Base-by-base conservation (phyloP, 1,284 basidiomycete genomes). In the Ganoderma lingzhi region DNA sequence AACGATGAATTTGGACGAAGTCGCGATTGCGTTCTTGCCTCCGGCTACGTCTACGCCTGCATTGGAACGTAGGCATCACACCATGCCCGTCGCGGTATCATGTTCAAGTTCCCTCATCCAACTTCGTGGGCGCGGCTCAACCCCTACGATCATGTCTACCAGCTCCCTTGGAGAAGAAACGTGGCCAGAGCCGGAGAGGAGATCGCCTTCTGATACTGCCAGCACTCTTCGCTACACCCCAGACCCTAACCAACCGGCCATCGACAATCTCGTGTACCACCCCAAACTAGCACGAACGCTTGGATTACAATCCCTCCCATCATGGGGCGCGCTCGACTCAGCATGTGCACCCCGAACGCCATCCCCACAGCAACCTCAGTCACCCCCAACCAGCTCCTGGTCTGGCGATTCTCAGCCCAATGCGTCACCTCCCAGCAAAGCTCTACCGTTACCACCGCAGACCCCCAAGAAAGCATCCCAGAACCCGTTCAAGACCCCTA, bases 201-300 rank as follows among this genome's bases (percentile, higher is more conserved):
- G 48, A 10, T 41, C 55, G n/a, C 58, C 62, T 23, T 37, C 58
- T 6, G 30, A 56, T 9, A 32, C 53, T 1, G 30, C 30, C 4
- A 17, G 53, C 30, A 2, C 30, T 19, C 30, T 30, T 32, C 14
- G 19, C 3, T 41, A 45, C 65, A 37, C 32, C 15, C 58, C 30
- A 35, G 35, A 37, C 62, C 62, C 63, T 12, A 44, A 61, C 39
- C 37, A 55, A 15, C 48, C 63, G 4, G 68, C 72, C 6, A 45
- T 63, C 6, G 63, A 64, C 15, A 71, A 73, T 32, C 44, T 68
- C 23, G 70, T 64, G 1, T 65, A 70, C n/a, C 70, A 71, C 28
- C 72, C 70, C n/a, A 73, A 73, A 64, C 64, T 73, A 4, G 37
- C 70, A 17, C 65, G 67, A 41, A 71, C 72, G 37, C 64, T 73